These are phyloP conservation scores for Lactarius trivialis DNA, from an alignment of 768 basidiomycete genomes.

Conservation along the genomic window DNA sequence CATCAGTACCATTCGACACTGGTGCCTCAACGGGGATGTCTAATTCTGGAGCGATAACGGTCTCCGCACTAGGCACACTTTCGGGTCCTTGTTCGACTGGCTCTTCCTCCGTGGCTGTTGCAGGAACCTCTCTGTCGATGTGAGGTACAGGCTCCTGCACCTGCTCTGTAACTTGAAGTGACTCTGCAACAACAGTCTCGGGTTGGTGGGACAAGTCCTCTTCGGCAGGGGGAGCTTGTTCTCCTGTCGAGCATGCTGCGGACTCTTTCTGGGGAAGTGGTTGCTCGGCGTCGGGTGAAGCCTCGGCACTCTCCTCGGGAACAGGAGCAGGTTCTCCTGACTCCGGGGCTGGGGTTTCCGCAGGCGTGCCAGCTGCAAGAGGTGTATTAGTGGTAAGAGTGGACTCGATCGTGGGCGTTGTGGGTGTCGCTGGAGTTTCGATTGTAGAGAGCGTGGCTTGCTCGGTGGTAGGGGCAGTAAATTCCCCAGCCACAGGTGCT, in stretches of 20 bases:
- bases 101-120: background rate
- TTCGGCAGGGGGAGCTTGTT: background rate
- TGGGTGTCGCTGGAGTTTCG: background rate
- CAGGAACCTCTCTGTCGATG: background rate
- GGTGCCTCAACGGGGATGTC: background rate
- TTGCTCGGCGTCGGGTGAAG: background rate
- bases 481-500: background rate
- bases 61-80: background rate
- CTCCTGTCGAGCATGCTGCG: background rate
- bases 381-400: background rate
- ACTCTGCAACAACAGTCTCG: background rate
- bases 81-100: background rate
- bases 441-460: background rate
- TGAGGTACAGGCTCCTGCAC: background rate
- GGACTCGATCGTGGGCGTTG: background rate
- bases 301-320: background rate
- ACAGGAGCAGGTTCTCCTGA: background rate
- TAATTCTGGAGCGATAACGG: background rate
- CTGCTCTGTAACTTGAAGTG: background rate
- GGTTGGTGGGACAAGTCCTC: background rate
- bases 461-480: background rate
- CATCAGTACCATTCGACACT: background rate
- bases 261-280: background rate
- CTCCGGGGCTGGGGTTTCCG: background rate
- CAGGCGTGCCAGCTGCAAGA: background rate